A percentile compares a stretch with the other conserved stretches of the same genome.
Conservation (phyloP, 2,329 filamentous ascomycete species). For the Seiridium cupressi region DNA sequence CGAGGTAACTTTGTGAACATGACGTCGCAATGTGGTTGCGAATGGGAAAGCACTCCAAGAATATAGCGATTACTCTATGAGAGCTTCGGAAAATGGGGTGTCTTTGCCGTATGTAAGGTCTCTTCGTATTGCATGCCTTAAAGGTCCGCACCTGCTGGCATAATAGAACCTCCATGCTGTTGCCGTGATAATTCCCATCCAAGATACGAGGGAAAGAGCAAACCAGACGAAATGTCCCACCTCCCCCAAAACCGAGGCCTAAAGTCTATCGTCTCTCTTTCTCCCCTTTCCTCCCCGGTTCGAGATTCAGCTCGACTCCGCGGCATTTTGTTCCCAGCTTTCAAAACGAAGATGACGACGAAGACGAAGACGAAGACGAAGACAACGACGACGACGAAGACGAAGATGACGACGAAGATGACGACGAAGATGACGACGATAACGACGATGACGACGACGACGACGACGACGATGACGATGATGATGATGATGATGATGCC, state of each 20-base stretch:
- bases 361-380: too few relatives aligned
- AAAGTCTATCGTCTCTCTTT: background rate
- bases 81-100: too few relatives aligned
- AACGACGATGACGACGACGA: background rate
- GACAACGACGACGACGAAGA: background rate
- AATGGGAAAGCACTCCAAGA: too few relatives aligned
- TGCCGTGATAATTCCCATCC: background rate
- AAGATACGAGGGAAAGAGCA: background rate
- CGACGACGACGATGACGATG: background rate
- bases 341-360: background rate
- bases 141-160: conserved; percentile 5
- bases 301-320: background rate
- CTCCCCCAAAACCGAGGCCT: background rate
- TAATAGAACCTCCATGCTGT: background rate
- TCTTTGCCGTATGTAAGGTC: too few relatives aligned
- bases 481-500: background rate
- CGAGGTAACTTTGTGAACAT: too few relatives aligned
- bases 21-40: too few relatives aligned
- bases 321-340: background rate
- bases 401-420: background rate
- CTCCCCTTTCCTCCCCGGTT: background rate
- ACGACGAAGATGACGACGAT: background rate
- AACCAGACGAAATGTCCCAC: background rate
- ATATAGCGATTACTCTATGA: too few relatives aligned
- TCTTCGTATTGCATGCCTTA: too few relatives aligned